Base-by-base conservation (phyloP, 1,139 yeast genomes). In the Saccharomyces hybrid region DNA sequence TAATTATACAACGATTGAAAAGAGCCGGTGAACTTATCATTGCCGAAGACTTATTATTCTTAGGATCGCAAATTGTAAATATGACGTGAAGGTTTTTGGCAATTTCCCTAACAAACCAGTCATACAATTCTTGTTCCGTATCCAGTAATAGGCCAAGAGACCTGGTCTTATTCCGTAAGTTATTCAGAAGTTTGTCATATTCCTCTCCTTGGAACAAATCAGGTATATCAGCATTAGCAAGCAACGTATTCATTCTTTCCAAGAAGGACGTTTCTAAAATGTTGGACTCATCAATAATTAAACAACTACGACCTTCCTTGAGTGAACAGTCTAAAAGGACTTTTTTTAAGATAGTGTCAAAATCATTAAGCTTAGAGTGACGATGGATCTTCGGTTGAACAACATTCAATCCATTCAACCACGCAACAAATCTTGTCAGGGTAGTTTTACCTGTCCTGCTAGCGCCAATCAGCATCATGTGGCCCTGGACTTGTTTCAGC, bases 171-270 rank as follows among this genome's bases (percentile, higher is more conserved):
- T 83, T 85, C 25, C 76, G 71, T 59, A 96, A 84, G 1, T 78
- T 65, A 1, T 72, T 72, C 76, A 88, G 75, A 52, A 90, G 70
- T 2, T 76, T 60, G 0, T 74, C 72, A 52, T 74, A 78, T 13
- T 88, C 91, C 11, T 88, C 96, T 0, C 84, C 93, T 60, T 83
- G 89, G 68, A 88, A 93, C 23, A 93, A 73, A 2, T 97, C 97
- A 0, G 97, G 97, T 26, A 90, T 80, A 62, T 91, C 97, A 0
- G 97, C 88, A 68, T 91, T 93, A 0, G 98, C 97, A 41, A 93
- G 75, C 30, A 93, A 73, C 0, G 96, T 88, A 63, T 93, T 93
- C 95, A 93, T 89, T 57, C 96, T 75, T 69, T 93, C 99, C 34
- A 93, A 72, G 64, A 91, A 91, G 0, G 95, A 77, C 0, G 96